Conservation (phyloP, 1,284 basidiomycete species). For the Tilletia caries region DNA sequence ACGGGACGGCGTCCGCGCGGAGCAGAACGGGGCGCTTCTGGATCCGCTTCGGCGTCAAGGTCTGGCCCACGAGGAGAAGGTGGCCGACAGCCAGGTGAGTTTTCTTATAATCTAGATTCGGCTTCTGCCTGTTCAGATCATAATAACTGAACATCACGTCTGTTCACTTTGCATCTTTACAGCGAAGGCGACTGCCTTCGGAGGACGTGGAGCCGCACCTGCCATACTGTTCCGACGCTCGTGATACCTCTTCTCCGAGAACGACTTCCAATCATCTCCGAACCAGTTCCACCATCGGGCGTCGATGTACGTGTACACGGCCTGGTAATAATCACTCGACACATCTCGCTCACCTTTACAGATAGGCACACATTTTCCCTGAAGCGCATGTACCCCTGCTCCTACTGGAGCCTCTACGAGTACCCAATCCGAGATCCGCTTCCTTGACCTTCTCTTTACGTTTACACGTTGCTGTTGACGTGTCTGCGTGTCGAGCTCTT, state of each 20-base stretch:
- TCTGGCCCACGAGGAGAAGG: not conserved
- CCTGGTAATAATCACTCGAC: no score
- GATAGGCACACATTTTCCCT: no score
- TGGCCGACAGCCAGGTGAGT: not conserved
- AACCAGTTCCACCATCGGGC: no score
- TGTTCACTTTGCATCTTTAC: not conserved
- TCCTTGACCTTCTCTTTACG: no score
- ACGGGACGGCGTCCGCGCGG: constrained; percentile 5
- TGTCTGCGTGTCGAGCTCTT: no score
- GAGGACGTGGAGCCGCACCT: not conserved
- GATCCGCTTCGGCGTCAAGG: not conserved
- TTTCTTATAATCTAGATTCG: no score
- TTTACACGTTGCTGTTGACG: no score
- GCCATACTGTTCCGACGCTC: not conserved
- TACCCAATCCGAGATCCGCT: no score
- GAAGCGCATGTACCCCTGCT: no score
- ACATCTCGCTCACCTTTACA: no score
- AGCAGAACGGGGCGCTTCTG: not conserved
- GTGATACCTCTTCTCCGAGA: not conserved
- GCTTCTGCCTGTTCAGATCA: not conserved
- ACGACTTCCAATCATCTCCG: not conserved
- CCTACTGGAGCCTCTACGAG: no score
- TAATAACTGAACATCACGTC: not conserved
- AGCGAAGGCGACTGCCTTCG: not conserved
- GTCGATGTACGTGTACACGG: no score